phyloP scores from a whole-genome alignment of 345 rosid genomes.

The Murraya koenigii region DNA sequence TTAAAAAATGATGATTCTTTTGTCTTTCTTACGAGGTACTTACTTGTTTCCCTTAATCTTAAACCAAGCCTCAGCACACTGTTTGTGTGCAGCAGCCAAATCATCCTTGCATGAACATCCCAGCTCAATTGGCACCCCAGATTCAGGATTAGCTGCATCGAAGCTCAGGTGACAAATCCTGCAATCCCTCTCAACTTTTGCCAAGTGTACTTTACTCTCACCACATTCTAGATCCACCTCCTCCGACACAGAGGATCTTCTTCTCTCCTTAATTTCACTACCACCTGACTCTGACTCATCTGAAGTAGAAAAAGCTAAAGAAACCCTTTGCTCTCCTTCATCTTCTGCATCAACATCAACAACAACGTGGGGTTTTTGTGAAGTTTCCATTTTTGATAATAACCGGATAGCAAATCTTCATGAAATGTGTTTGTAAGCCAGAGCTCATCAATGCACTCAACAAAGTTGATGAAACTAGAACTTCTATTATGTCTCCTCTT shows the following conservation, averaged over 20 bases:
- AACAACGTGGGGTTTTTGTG: slow-evolving; percentile 33
- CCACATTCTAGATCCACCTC: slow-evolving; percentile 56
- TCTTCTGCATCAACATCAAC: slow-evolving; percentile 22
- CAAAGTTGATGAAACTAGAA: background rate
- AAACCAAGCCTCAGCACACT: slow-evolving; percentile 94
- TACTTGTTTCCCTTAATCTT: slow-evolving; percentile 85
- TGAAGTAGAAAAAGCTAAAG: slow-evolving; percentile 24
- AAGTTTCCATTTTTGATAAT: slow-evolving; percentile 41
- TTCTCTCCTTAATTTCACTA: slow-evolving; percentile 47
- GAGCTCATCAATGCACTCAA: slow-evolving; percentile 39
- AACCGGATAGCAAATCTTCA: slow-evolving; percentile 48
- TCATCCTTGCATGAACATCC: slow-evolving; percentile 91
- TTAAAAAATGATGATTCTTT: background rate
- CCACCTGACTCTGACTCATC: slow-evolving; percentile 19
- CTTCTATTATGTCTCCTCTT: background rate
- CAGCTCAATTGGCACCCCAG: slow-evolving; percentile 62
- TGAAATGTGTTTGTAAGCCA: slow-evolving; percentile 29
- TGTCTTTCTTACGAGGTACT: slow-evolving; percentile 14
- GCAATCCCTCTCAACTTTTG: slow-evolving; percentile 56
- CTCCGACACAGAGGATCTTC: slow-evolving; percentile 51
- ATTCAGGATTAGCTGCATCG: slow-evolving; percentile 57
- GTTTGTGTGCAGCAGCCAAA: slow-evolving; percentile 84
- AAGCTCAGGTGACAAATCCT: slow-evolving; percentile 85
- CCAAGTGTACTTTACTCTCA: slow-evolving; percentile 40
- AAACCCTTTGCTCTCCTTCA: slow-evolving; percentile 24